Conservation (phyloP, 345 rosid genomes). For the Capsella bursapastoris region DNA sequence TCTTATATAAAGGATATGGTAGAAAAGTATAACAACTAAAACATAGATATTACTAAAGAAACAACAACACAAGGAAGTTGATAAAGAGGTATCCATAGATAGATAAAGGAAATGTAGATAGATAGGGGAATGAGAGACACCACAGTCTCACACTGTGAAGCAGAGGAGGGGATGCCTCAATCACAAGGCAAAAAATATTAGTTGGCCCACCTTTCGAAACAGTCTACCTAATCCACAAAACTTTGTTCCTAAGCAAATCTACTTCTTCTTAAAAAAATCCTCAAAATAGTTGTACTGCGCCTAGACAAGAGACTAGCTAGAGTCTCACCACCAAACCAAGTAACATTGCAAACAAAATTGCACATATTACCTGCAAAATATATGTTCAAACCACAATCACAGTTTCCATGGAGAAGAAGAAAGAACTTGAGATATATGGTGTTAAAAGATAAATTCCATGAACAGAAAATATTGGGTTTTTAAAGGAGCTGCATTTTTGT, state of each 20-base stretch:
- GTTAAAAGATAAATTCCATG: no score
- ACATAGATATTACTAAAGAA: not conserved
- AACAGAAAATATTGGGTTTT: no score
- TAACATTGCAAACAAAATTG: not conserved
- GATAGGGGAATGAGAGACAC: not conserved
- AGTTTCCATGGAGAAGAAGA: not conserved
- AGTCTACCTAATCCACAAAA: slow-evolving; percentile 45
- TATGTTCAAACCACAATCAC: not conserved
- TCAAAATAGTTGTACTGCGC: not conserved
- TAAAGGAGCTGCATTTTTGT: no score
- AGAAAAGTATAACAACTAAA: not conserved
- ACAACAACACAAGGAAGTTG: not conserved
- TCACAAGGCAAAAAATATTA: slow-evolving; percentile 35
- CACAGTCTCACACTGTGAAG: not conserved
- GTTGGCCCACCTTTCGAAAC: slow-evolving; percentile 43
- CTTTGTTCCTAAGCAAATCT: slow-evolving; percentile 37
- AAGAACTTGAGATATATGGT: no score
- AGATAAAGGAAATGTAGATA: not conserved
- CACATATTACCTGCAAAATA: not conserved
- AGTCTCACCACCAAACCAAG: slow-evolving; percentile 39
- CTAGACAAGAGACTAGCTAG: not conserved
- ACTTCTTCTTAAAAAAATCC: not conserved
- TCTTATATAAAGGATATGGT: not conserved
- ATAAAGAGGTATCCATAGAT: not conserved
- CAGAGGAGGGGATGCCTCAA: not conserved